These are phyloP conservation scores for Colletotrichum sp. DNA, from an alignment of 2,329 filamentous ascomycete species.

Conservation along the genomic window DNA sequence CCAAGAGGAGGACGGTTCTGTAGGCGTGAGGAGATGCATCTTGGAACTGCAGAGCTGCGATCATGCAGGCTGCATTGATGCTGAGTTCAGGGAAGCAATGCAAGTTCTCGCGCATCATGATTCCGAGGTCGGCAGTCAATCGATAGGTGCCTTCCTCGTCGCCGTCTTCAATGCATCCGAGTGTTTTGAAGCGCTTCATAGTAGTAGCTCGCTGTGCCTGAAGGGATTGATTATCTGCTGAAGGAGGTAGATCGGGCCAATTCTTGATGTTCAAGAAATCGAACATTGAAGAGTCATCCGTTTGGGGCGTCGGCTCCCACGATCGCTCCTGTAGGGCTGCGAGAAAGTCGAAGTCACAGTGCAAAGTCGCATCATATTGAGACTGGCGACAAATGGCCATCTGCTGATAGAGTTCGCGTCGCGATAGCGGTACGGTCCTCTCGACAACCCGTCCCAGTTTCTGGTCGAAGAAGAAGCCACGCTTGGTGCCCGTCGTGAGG, in stretches of 20 bases:
- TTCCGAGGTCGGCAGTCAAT: background rate
- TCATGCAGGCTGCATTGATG: background rate
- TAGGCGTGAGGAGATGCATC: background rate
- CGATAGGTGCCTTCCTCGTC: background rate
- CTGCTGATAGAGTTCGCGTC: background rate
- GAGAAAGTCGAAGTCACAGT: background rate
- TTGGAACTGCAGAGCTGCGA: background rate
- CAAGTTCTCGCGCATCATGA: background rate
- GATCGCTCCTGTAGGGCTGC: background rate
- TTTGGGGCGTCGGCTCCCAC: background rate
- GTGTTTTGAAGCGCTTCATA: background rate
- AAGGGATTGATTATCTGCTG: background rate
- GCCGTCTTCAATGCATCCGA: background rate
- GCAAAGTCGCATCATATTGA: background rate
- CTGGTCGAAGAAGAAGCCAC: background rate
- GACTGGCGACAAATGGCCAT: background rate
- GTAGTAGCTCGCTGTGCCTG: background rate
- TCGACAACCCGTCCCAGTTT: background rate
- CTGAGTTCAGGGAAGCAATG: background rate
- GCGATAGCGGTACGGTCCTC: background rate
- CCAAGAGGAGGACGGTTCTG: background rate
- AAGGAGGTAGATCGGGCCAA: background rate
- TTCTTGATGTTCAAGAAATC: background rate
- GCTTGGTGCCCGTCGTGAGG: background rate
- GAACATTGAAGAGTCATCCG: background rate